These are phyloP conservation scores for Prosopis cineraria DNA, from an alignment of 306 rosid species.

Conservation along the genomic window DNA sequence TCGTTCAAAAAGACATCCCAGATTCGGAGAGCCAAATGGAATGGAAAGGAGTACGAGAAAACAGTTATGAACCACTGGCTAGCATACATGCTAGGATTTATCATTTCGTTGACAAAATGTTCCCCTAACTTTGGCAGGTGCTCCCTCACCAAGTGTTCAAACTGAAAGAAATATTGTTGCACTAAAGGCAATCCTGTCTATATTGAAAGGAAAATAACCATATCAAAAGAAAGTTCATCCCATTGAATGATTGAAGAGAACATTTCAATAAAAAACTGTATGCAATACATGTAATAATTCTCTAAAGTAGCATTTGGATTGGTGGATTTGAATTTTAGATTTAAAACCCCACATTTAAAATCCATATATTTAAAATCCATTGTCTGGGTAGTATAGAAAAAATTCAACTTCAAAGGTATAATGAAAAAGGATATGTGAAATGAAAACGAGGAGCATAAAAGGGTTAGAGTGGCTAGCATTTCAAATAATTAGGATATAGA, in stretches of 20 bases:
- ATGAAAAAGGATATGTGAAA: no score
- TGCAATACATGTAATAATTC: conserved; percentile 2
- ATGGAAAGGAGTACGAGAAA: conserved; percentile 96
- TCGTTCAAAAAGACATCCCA: conserved; percentile 97
- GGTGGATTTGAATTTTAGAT: no score
- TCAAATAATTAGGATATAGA: no score
- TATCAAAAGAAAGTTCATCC: conserved; percentile 20
- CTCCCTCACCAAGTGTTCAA: conserved; percentile 77
- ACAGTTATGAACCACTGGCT: conserved; percentile 99
- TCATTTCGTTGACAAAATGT: conserved; percentile 84
- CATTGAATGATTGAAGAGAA: not conserved
- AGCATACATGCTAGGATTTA: conserved; percentile 99
- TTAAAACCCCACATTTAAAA: no score
- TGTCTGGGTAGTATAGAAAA: no score
- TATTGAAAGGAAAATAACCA: conserved; percentile 26
- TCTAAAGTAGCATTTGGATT: no score
- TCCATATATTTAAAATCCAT: no score
- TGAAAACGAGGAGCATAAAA: no score
- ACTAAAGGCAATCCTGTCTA: conserved; percentile 96
- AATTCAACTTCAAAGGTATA: no score
- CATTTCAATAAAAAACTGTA: conserved; percentile 20
- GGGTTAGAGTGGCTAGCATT: no score
- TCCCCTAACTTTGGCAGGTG: conserved; percentile 86
- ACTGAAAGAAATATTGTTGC: conserved; percentile 90
- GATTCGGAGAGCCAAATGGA: conserved; percentile 95